Base-by-base conservation (phyloP, 31 red algal species). In the Bonnemaisonia californica region DNA sequence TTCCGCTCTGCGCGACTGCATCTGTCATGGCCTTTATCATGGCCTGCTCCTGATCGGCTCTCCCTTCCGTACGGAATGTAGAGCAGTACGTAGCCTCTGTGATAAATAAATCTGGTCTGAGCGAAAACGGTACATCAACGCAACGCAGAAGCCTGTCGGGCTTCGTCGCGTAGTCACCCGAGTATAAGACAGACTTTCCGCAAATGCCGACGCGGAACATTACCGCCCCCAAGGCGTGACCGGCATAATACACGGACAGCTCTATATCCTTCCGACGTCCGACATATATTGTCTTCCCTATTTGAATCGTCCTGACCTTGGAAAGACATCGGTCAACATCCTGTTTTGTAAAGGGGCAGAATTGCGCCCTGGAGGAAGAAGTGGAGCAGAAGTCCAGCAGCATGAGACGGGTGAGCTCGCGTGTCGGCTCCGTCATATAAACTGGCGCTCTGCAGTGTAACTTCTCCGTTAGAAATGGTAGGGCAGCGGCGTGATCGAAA, bases 11-110 rank as follows among this genome's bases (percentile, higher is more conserved):
- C 11, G 58, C 29, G 16, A 95, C 36, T n/a, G 87, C 56, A 4
- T 48, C 42, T 29, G 77, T 59, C 0, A 95, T 63, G 3, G 57
- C 68, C 27, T 82, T 48, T 1, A 95, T 45, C 2, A 95, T 65
- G 9, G 13, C 59, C 9, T 65, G 64, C 38, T 84, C 79, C 38
- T 69, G 60, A 9, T 35, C 33, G 33, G 47, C n/a, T 30, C 84
- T 71, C 24, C 65, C 55, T 36, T 74, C 57, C 18, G 60, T 74
- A 5, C 76, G 76, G n/a, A 85, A 34, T 23, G 68, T 84, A 33
- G 66, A 79, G 27, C 83, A 86, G 57, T 87, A 87, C 1, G 92
- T 95, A n/a, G 87, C 56, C 76, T 95, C 92, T 32, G 71, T 82
- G 19, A 95, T 62, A 38, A 95, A 83, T 35, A 95, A 24, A 83